Base-by-base conservation (phyloP, 352 stramenopile genomes). In the Globisporangium heterothallicum region DNA sequence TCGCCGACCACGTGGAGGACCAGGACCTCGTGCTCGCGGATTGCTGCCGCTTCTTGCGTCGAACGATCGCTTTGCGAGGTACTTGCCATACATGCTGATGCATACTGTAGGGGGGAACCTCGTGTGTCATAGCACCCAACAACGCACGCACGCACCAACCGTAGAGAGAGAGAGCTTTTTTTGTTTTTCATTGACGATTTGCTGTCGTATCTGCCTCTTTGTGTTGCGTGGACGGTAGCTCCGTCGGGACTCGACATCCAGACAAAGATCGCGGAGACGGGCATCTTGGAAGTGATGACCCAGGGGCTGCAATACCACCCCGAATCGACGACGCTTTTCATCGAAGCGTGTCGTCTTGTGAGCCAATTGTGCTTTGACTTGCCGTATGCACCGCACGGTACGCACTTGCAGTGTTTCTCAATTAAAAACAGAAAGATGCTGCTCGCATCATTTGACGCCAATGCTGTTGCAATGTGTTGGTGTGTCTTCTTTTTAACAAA, bases 161-260 rank as follows among this genome's bases (percentile, higher is more conserved):
- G n/a, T n/a, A n/a, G n/a, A n/a, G n/a, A n/a, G n/a, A n/a, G n/a
- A n/a, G n/a, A n/a, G n/a, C n/a, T n/a, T n/a, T n/a, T n/a, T n/a
- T n/a, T 27, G 13, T 48, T 30, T 24, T 50, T 43, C 10, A n/a
- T n/a, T n/a, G n/a, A n/a, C n/a, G n/a, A n/a, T n/a, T n/a, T n/a
- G n/a, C n/a, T n/a, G n/a, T n/a, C n/a, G n/a, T n/a, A n/a, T n/a
- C n/a, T n/a, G n/a, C n/a, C n/a, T n/a, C n/a, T n/a, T n/a, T n/a
- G n/a, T n/a, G n/a, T n/a, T n/a, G n/a, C n/a, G n/a, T n/a, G n/a
- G n/a, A n/a, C n/a, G n/a, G n/a, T 46, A 84, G 72, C 71, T 27
- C 72, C 70, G 2, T 66, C 58, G 8, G 68, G 80, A 30, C 63
- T 79, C 19, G 71, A 83, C 50, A 76, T 86, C 22, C 78, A 88